Evolutionary conservation across 495 filamentous ascomycete genomes (phyloP).

Genomic region (Tuber microsphaerosporum): DNA sequence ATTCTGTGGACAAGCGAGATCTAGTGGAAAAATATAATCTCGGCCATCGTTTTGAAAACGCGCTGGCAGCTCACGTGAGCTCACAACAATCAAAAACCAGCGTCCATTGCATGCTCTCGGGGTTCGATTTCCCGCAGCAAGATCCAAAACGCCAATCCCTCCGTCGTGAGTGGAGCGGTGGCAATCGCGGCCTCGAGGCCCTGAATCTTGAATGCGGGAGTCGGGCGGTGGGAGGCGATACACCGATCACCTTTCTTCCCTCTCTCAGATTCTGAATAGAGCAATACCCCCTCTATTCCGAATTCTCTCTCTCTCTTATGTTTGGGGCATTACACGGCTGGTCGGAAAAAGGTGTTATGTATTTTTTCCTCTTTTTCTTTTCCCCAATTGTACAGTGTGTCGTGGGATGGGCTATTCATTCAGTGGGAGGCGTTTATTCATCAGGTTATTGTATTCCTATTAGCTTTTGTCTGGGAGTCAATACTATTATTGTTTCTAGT

Average conservation of each 20-base stretch:
- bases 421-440: background rate
- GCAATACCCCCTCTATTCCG: background rate
- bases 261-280: background rate
- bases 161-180: background rate
- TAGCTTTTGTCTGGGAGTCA: background rate
- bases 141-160: background rate
- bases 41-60: background rate
- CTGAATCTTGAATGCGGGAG: background rate
- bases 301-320: background rate
- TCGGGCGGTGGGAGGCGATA: background rate
- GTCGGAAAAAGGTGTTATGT: background rate
- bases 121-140: background rate
- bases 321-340: background rate
- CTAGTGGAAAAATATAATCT: background rate
- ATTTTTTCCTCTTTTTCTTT: background rate
- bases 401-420: background rate
- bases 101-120: background rate
- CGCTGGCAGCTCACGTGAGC: background rate
- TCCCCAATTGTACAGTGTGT: background rate
- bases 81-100: background rate
- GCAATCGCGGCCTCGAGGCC: background rate
- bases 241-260: background rate
- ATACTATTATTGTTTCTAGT: background rate
- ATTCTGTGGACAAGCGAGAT: background rate
- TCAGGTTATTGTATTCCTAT: background rate